Conservation (phyloP, 1,139 yeast species). For the Diutina catenulata region DNA sequence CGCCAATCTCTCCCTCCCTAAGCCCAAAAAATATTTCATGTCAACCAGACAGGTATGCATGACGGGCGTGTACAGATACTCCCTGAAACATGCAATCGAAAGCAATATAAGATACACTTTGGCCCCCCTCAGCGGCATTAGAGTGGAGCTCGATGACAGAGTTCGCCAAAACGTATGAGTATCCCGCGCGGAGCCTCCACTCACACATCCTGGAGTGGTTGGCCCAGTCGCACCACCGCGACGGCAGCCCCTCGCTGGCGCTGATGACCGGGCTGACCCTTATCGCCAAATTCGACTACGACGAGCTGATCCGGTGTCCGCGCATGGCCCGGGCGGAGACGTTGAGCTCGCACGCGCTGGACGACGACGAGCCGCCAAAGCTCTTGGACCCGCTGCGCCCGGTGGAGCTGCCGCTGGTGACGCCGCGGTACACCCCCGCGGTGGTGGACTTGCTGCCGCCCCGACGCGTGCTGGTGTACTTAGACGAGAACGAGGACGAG, state of each 20-base stretch:
- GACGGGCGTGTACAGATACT: no score
- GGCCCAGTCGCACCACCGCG: no score
- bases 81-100: no score
- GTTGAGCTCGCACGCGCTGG: neutral
- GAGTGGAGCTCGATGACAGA: no score
- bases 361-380: no score
- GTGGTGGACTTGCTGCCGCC: constrained; percentile 2
- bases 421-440: neutral
- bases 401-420: neutral
- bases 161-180: neutral
- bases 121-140: no score
- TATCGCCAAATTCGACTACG: neutral
- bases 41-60: no score
- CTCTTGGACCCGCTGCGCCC: neutral
- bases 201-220: constrained; percentile 4
- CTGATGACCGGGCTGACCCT: neutral
- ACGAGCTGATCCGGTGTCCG: constrained; percentile 4
- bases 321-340: neutral
- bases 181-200: neutral
- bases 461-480: neutral
- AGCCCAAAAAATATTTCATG: no score
- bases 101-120: no score
- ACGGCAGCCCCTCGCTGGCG: no score
- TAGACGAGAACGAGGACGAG: constrained; percentile 1
- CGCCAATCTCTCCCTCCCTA: no score